phyloP scores from a whole-genome alignment of 2,329 filamentous ascomycete genomes.

The Stylonectria norvegica region DNA sequence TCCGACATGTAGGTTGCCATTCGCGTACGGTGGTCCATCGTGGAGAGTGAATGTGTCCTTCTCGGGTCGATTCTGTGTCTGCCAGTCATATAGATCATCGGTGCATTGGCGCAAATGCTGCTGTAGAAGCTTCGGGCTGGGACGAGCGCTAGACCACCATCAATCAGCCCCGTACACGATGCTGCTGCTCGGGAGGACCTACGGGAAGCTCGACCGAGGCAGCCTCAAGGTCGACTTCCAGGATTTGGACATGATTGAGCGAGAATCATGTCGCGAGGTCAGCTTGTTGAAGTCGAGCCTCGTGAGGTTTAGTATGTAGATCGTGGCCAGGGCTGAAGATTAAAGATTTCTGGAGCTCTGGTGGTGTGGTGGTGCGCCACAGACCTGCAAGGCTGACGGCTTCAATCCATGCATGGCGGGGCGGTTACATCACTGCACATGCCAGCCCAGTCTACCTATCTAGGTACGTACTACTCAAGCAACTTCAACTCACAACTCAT shows the following conservation, averaged over 20 bases:
- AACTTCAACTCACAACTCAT: slow-evolving; percentile 1
- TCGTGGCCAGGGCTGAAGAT: slow-evolving; percentile 19
- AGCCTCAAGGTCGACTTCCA: slow-evolving; percentile 74
- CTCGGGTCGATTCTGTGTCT: slow-evolving; percentile 55
- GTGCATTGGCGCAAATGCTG: slow-evolving; percentile 72
- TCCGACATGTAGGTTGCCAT: slow-evolving; percentile 85
- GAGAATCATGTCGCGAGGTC: slow-evolving; percentile 27
- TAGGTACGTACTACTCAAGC: no score
- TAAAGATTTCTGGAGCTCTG: no score
- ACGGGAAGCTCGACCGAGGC: slow-evolving; percentile 72
- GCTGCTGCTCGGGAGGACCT: slow-evolving; percentile 26
- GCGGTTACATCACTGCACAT: slow-evolving; percentile 24
- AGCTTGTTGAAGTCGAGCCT: slow-evolving; percentile 4
- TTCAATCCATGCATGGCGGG: slow-evolving; percentile 2
- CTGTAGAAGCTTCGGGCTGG: slow-evolving; percentile 46
- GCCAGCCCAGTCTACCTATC: slow-evolving; percentile 3
- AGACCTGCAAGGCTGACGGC: slow-evolving; percentile 24
- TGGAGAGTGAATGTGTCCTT: slow-evolving; percentile 73
- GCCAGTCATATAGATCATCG: slow-evolving; percentile 88
- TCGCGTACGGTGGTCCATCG: slow-evolving; percentile 96
- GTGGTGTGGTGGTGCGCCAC: slow-evolving; percentile 3
- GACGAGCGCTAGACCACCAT: slow-evolving; percentile 44
- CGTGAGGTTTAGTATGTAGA: background rate
- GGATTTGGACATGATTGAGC: slow-evolving; percentile 48
- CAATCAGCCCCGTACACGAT: slow-evolving; percentile 14